Conservation (phyloP, 306 rosid species). For the Pterocarpus santalinus region DNA sequence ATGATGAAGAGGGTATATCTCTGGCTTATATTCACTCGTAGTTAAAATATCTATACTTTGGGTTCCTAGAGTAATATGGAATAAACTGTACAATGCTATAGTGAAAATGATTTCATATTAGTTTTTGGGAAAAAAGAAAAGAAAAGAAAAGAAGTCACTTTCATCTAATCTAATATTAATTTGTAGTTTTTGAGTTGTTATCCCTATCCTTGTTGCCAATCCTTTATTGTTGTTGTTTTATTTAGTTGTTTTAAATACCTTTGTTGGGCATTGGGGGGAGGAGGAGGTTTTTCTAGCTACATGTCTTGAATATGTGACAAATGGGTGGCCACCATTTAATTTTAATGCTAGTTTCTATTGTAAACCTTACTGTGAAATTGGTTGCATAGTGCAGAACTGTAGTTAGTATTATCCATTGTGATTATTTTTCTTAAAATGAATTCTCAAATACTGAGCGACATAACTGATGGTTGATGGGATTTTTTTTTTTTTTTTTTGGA, state of each 20-base stretch:
- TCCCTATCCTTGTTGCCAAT: background rate
- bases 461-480: no score
- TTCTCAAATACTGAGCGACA: no score
- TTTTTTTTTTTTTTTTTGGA: no score
- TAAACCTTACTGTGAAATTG: no score
- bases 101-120: slow-evolving; percentile 25
- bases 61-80: slow-evolving; percentile 4
- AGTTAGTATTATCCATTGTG: no score
- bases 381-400: no score
- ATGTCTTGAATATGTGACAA: background rate
- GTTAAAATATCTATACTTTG: slow-evolving; percentile 3
- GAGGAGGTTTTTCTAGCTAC: slow-evolving; percentile 7
- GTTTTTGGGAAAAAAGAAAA: background rate
- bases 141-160: slow-evolving; percentile 4
- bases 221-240: slow-evolving; percentile 1
- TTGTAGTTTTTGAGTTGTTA: background rate
- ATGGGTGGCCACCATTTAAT: no score
- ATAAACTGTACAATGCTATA: background rate
- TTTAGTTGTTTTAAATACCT: slow-evolving; percentile 4
- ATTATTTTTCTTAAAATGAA: no score
- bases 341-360: no score
- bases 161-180: background rate
- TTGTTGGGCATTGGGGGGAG: slow-evolving; percentile 21
- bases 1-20: slow-evolving; percentile 87
- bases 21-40: slow-evolving; percentile 31